Percentiles rank a stretch among this genome's conserved stretches.
Evolutionary conservation across 2,329 filamentous ascomycete species (phyloP).

Genomic region (Pseudomassariella vexata): DNA sequence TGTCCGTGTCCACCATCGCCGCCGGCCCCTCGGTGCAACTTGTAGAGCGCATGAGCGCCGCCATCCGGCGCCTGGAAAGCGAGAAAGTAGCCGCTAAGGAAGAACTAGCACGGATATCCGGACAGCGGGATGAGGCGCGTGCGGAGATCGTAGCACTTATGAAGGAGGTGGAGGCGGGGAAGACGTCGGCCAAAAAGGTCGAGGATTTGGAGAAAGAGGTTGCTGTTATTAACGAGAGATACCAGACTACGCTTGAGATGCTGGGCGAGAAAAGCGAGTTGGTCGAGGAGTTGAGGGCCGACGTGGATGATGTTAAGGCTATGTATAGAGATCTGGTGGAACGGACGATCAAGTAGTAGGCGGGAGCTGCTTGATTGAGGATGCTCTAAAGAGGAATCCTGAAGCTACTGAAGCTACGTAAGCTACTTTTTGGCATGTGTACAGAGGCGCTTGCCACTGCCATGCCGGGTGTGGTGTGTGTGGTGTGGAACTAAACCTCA

Average conservation of each 20-base stretch:
- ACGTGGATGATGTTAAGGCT: constrained; percentile 88
- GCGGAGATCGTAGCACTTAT: constrained; percentile 86
- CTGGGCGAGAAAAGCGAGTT: constrained; percentile 94
- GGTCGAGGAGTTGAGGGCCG: constrained; percentile 83
- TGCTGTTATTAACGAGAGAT: constrained; percentile 64
- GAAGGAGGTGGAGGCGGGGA: constrained; percentile 73
- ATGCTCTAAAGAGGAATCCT: too few species aligned
- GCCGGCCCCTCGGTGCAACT: constrained; percentile 92
- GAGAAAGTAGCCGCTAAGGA: constrained; percentile 88
- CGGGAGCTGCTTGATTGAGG: too few species aligned
- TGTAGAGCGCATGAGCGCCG: constrained; percentile 91
- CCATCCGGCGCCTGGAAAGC: constrained; percentile 82
- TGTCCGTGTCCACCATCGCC: constrained; percentile 82
- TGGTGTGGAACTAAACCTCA: too few species aligned
- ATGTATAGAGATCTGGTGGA: constrained; percentile 94
- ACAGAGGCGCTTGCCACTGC: too few species aligned
- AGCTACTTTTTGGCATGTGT: too few species aligned
- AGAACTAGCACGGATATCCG: constrained; percentile 71
- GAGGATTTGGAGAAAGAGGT: constrained; percentile 63
- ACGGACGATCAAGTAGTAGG: constrained; percentile 70
- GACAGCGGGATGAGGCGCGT: constrained; percentile 89
- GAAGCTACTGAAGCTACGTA: too few species aligned
- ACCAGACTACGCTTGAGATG: constrained; percentile 89
- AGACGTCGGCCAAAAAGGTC: constrained; percentile 53
- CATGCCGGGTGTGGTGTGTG: too few species aligned